Evolutionary conservation across 257 asterid genomes (phyloP).

Genomic region (Ehretia macrophylla): DNA sequence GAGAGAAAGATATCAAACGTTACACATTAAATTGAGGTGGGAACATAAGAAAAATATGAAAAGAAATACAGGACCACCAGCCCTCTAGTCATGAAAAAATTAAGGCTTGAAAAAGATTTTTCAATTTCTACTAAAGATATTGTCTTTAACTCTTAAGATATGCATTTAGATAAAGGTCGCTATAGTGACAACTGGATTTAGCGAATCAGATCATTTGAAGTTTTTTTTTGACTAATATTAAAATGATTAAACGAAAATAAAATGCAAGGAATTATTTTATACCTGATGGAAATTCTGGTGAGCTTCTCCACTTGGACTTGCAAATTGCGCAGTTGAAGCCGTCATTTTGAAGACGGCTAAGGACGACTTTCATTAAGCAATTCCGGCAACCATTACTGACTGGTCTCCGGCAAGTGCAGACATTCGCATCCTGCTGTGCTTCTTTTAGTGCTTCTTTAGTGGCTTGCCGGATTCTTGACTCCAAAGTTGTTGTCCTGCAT

Average conservation of each 20-base stretch:
- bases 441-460: conserved; percentile 61
- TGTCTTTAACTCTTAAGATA: too few species aligned
- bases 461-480: conserved; percentile 52
- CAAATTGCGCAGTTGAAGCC: conserved; percentile 73
- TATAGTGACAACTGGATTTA: neutral
- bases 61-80: too few species aligned
- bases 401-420: conserved; percentile 43
- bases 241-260: too few species aligned
- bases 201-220: too few species aligned
- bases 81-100: neutral
- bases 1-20: too few species aligned
- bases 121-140: too few species aligned
- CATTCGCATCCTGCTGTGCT: conserved; percentile 22
- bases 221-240: too few species aligned
- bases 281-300: conserved; percentile 79
- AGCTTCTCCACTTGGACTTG: conserved; percentile 89
- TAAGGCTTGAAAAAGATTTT: neutral
- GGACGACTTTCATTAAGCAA: conserved; percentile 65
- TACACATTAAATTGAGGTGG: too few species aligned
- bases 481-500: conserved; percentile 68
- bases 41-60: too few species aligned
- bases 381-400: conserved; percentile 45
- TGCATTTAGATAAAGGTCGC: neutral
- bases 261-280: neutral
- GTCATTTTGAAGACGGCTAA: conserved; percentile 54